Base-by-base conservation (phyloP, 768 basidiomycete genomes). In the Psilocybe azurescens region DNA sequence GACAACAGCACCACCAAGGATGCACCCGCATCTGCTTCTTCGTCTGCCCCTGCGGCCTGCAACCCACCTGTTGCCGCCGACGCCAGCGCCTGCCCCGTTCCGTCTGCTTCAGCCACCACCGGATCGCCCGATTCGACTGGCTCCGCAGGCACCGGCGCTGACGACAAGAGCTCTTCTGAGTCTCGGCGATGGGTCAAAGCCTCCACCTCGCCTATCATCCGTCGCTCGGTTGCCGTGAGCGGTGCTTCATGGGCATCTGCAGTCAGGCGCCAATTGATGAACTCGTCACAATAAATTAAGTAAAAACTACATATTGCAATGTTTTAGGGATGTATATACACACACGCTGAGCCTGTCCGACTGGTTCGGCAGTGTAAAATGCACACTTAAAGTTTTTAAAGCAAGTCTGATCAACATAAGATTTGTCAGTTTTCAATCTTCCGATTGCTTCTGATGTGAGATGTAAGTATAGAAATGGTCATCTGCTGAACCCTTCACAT, bases 321-420 rank as follows among this genome's bases (percentile, higher is more conserved):
- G 58, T 64, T 67, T 63, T 65, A 66, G 68, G 70, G 70, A 71
- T 68, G 65, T 65, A 68, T 58, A 67, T 70, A 70, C 62, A 65
- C 67, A 61, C 56, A 52, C 60, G 69, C 69, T 69, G 66, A 64
- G 58, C 67, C 70, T 69, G 67, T 65, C 66, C 67, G 70, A 72
- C 70, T 70, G 70, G 70, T 66, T 69, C 69, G 64, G 70, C 69
- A 62, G 68, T 67, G 64, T 65, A 67, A 20, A 66, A 66, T 70
- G 67, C 70, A 68, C 50, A 60, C 51, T 52, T 11, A 36, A 30
- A 48, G 53, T 32, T 10, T 10, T 20, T 24, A 20, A 50, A 24
- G 14, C 20, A 24, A 24, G 24, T 24, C 24, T 24, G 24, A 24
- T 24, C 24, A 24, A 24, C 24, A 24, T 24, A 24, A 24, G 24